Percentiles rank a stretch among this genome's conserved stretches.
These are phyloP conservation scores for Kalaharituber pfeilii DNA, from an alignment of 2,329 filamentous ascomycete genomes.

Conservation along the genomic window DNA sequence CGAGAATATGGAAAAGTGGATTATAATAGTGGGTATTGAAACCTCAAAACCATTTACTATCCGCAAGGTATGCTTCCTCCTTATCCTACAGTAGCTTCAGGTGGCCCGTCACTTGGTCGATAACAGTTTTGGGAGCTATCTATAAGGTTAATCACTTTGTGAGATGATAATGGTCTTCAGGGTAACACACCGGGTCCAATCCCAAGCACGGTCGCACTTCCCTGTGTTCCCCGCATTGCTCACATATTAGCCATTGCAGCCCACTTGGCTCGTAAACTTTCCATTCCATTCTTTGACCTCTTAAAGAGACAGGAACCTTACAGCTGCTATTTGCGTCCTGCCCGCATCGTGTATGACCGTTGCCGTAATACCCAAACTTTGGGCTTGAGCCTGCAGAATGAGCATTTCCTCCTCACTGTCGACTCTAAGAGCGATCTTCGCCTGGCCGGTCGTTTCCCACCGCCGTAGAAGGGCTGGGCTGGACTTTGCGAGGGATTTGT, in stretches of 20 bases:
- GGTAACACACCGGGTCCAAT: conserved; percentile 38
- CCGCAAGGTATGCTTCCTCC: neutral
- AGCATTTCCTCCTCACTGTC: conserved; percentile 63
- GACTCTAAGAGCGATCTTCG: conserved; percentile 81
- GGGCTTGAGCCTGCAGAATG: conserved; percentile 55
- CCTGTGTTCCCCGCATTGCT: neutral
- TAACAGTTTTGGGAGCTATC: conserved; percentile 67
- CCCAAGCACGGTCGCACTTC: conserved; percentile 81
- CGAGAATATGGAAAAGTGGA: too few species aligned
- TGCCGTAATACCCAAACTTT: conserved; percentile 68
- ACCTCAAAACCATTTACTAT: too few species aligned
- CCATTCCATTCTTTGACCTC: conserved; percentile 2
- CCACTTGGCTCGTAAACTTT: conserved; percentile 18
- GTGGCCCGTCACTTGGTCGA: conserved; percentile 70
- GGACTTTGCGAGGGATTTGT: conserved; percentile 55
- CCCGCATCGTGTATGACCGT: conserved; percentile 91
- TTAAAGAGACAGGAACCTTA: conserved; percentile 4
- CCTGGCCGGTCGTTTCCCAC: conserved; percentile 77
- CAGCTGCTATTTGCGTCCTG: conserved; percentile 85
- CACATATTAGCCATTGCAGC: conserved; percentile 24
- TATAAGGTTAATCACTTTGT: too few species aligned
- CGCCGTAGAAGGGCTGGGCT: conserved; percentile 49
- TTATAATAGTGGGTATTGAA: too few species aligned
- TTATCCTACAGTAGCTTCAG: conserved; percentile 55
- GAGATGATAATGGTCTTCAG: neutral